Base-by-base conservation (phyloP, 148 eudicot genomes). In the Polygonum maritimum region DNA sequence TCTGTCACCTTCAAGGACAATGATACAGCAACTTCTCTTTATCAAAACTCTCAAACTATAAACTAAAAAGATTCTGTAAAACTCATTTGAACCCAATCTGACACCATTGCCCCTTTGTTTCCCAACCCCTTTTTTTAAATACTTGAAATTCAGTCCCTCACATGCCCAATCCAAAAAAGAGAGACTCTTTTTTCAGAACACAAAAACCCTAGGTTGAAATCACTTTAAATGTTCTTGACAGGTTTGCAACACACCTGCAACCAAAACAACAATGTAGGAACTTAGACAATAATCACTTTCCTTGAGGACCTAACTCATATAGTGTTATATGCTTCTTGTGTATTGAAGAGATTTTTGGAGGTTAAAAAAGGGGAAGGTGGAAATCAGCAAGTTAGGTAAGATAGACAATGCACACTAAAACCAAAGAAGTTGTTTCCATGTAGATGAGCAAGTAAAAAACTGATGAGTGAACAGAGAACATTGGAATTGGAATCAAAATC, bases 1-100 rank as follows among this genome's bases (percentile, higher is more conserved):
- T 76, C 74, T 76, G 82, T 78, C 73, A 80, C 41, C 70, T 78
- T 80, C 54, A 83, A 81, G 81, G 77, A 84, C 86, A 90, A 67
- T 73, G 81, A 69, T 71, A 79, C 77, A 80, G 51, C 85, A 74
- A 71, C 49, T 52, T 49, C 67, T 21, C 38, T 54, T 78, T 75
- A 78, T 81, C 36, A 58, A 76, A 62, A 57, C 74, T 55, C 18
- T 48, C 49, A 60, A 76, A 75, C 16, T 9, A 31, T 55, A 13
- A 75, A 55, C 55, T 54, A 75, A 72, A 41, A 72, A n/a, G 54
- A 72, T 72, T 72, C 54, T 72, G 4, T 16, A 67, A 36, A 67
- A 3, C 45, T 33, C 71, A 67, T 33, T 35, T 67, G 45, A 67
- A 41, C 71, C 10, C 45, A 67, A 67, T 36, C 71, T 67, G 71